phyloP scores from a whole-genome alignment of 179 eudicot genomes.

The Heliamphora pulchella region DNA sequence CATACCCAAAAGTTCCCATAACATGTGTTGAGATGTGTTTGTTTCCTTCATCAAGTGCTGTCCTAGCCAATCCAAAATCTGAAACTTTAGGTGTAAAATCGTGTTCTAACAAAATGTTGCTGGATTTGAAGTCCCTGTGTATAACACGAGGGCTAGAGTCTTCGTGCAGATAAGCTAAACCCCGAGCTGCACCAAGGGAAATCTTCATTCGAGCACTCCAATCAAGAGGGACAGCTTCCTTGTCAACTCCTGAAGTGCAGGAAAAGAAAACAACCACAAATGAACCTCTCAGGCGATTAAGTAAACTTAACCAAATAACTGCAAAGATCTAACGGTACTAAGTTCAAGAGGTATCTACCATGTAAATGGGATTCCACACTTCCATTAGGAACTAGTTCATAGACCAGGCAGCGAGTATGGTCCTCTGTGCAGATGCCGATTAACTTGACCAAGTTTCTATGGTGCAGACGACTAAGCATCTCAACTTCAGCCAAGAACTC shows the following conservation, averaged over 20 bases:
- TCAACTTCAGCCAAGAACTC: slow-evolving; percentile 96
- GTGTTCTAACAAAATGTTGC: slow-evolving; percentile 84
- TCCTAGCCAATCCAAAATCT: slow-evolving; percentile 87
- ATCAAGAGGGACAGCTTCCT: slow-evolving; percentile 64
- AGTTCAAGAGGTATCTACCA: slow-evolving; percentile 33
- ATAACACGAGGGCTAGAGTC: slow-evolving; percentile 96
- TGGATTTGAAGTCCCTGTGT: slow-evolving; percentile 93
- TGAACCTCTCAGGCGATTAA: not conserved
- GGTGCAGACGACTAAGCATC: slow-evolving; percentile 95
- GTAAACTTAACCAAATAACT: not conserved
- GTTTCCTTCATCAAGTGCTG: slow-evolving; percentile 61
- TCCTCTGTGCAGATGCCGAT: slow-evolving; percentile 84
- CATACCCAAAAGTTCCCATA: slow-evolving; percentile 97
- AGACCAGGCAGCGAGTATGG: slow-evolving; percentile 60
- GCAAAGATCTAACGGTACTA: not conserved
- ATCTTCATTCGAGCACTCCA: slow-evolving; percentile 86
- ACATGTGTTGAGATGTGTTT: slow-evolving; percentile 86
- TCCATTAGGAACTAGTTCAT: slow-evolving; percentile 93
- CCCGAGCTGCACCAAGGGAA: slow-evolving; percentile 90
- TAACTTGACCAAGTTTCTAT: slow-evolving; percentile 81
- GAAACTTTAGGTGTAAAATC: slow-evolving; percentile 97
- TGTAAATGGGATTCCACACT: slow-evolving; percentile 97
- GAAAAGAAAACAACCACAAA: not conserved
- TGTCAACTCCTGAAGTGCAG: slow-evolving; percentile 42
- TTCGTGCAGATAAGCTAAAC: slow-evolving; percentile 92